Conservation (phyloP, 192 early-diverging fungal species). For the Paraglomus brasilianum region DNA sequence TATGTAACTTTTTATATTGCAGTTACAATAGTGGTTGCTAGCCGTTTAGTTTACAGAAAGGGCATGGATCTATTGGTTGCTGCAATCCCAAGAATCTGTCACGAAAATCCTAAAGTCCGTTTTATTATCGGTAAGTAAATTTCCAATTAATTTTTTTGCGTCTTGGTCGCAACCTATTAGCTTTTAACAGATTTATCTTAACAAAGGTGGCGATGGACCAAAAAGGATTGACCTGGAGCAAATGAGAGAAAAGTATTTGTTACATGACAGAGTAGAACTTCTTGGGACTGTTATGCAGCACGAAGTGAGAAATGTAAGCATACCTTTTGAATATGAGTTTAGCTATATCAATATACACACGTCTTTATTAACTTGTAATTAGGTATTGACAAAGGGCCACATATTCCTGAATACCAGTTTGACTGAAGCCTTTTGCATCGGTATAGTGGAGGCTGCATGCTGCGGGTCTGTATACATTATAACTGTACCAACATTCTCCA, state of each 20-base stretch:
- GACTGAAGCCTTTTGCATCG: conserved; percentile 98
- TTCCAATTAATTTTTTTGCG: not conserved
- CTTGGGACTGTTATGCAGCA: conserved; percentile 81
- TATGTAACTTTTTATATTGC: not conserved
- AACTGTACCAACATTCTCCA: not conserved
- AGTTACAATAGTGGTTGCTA: conserved; percentile 94
- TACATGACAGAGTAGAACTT: conserved; percentile 91
- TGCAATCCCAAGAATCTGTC: conserved; percentile 90
- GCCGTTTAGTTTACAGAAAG: conserved; percentile 91
- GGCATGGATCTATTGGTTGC: conserved; percentile 91
- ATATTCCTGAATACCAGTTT: conserved; percentile 97
- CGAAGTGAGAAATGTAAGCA: conserved; percentile 74
- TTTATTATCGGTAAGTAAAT: conserved; percentile 81
- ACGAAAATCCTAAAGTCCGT: conserved; percentile 70
- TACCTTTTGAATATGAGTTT: not conserved
- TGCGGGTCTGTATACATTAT: conserved; percentile 64
- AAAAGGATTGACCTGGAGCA: conserved; percentile 96
- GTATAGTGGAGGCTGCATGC: conserved; percentile 96
- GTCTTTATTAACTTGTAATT: conserved; percentile 18
- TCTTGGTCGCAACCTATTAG: not conserved
- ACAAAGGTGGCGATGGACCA: conserved; percentile 85
- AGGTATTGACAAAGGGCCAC: conserved; percentile 79
- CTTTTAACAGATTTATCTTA: not conserved
- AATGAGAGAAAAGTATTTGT: conserved; percentile 89
- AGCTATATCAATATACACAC: not conserved